Evolutionary conservation across 257 asterid species (phyloP).

Genomic region (Solanum chilense): DNA sequence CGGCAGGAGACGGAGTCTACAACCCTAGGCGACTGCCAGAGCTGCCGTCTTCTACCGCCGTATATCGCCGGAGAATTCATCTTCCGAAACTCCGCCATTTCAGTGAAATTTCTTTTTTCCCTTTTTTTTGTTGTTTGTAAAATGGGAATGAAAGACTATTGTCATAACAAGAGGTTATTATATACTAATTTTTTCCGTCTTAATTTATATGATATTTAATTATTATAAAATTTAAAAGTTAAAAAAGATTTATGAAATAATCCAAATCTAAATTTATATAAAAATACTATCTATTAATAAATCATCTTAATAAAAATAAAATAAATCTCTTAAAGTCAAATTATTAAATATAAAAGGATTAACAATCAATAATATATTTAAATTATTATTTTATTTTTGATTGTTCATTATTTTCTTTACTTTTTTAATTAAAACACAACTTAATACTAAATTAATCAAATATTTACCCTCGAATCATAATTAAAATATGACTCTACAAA

Average conservation of each 20-base stretch:
- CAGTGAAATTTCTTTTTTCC: neutral
- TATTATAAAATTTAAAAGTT: neutral
- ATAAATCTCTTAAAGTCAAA: neutral
- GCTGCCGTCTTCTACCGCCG: constrained; percentile 24
- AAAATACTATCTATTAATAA: neutral
- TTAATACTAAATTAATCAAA: neutral
- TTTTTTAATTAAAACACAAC: too few species aligned
- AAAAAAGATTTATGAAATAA: neutral
- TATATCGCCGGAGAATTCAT: neutral
- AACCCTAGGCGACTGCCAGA: constrained; percentile 24
- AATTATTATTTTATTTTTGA: too few species aligned
- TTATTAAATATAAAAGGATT: neutral
- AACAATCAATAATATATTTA: neutral
- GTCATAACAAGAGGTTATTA: neutral
- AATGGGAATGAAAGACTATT: neutral
- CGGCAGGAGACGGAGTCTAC: constrained; percentile 56
- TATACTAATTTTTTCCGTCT: rapidly evolving
- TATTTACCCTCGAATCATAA: neutral
- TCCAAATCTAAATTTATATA: neutral
- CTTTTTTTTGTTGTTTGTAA: neutral
- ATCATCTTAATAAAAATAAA: neutral
- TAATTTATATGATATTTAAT: too few species aligned
- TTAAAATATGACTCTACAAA: neutral
- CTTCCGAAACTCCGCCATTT: neutral
- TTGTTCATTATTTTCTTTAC: neutral